Base-by-base conservation (phyloP, 257 asterid genomes). In the Coffea eugenioides region DNA sequence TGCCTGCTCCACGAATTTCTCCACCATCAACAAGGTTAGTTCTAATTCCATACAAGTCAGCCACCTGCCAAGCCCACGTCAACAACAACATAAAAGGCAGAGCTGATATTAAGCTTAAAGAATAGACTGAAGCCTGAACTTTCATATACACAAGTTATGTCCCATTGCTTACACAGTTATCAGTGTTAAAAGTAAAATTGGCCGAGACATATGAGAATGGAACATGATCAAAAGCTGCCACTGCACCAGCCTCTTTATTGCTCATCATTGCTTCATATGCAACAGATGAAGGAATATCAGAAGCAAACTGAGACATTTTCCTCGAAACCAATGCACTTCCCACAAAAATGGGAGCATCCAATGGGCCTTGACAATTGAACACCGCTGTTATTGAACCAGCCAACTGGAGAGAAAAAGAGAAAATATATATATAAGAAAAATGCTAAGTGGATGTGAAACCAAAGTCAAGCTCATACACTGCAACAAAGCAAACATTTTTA, bases 1-100 rank as follows among this genome's bases (percentile, higher is more conserved):
- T 96, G 72, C 99, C 99, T 8, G 99, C 99, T 79, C 99, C 99
- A 27, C 99, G 98, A 85, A 96, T 94, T 88, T 96, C 99, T 85
- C 99, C 99, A 70, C 99, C 99, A 90, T 96, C 99, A 83, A 94
- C 94, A 78, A 96, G 98, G 83, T 94, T 92, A 71, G 97, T 98
- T 85, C 98, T 90, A 89, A 96, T 95, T 78, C 99, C 99, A 83
- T 95, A 95, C 88, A 95, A 90, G 86, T 95, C 99, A 78, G 99
- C 98, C 78, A 95, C 99, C 99, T 95, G 86, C 68, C 85, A 74
- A 46, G 39, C 43, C 13, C 74, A 79, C 39, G 79, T 78, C 54
- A 78, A 54, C 45, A 21, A 56, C n/a, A 56, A 56, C 62, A 61
- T 56, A 3, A n/a, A 56, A 56, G 62, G 62, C n/a, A 56, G n/a